phyloP scores from a whole-genome alignment of 1,284 basidiomycete genomes.

The Termitomyces sp. region DNA sequence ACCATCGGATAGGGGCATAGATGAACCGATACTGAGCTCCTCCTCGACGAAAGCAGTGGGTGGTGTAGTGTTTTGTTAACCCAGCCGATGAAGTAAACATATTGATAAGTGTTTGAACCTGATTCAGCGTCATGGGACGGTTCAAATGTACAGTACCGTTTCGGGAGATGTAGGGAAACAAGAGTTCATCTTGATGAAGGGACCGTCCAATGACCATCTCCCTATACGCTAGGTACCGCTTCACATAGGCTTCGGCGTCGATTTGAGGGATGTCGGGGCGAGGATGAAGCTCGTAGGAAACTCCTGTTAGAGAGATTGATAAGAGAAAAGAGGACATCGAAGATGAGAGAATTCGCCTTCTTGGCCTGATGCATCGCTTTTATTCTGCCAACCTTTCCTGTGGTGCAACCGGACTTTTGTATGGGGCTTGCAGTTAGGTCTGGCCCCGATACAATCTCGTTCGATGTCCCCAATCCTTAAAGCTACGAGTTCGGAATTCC shows the following conservation, averaged over 20 bases:
- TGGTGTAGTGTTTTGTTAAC: slow-evolving; percentile 15
- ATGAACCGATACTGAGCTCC: slow-evolving; percentile 29
- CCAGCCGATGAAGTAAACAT: not conserved
- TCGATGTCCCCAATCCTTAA: not conserved
- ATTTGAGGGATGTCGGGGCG: not conserved
- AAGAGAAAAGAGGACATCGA: not conserved
- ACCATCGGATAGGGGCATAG: slow-evolving; percentile 26
- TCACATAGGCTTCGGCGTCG: not conserved
- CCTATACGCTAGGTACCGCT: not conserved
- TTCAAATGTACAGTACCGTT: not conserved
- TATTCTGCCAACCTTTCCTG: not conserved
- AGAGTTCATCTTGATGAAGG: not conserved
- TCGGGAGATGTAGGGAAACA: not conserved
- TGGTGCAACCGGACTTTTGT: not conserved
- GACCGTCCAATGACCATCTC: not conserved
- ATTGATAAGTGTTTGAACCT: not conserved
- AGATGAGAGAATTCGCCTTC: not conserved
- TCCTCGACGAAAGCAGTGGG: slow-evolving; percentile 27
- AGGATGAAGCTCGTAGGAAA: not conserved
- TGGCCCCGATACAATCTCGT: not conserved
- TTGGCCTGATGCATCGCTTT: not conserved
- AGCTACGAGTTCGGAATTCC: not conserved
- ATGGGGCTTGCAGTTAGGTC: not conserved
- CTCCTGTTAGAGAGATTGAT: not conserved
- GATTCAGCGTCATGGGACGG: not conserved